Evolutionary conservation across 2,329 filamentous ascomycete genomes (phyloP), one percentile per base, ranked within the genome.

Genomic region (Mycosphaerelloides madeirae): DNA sequence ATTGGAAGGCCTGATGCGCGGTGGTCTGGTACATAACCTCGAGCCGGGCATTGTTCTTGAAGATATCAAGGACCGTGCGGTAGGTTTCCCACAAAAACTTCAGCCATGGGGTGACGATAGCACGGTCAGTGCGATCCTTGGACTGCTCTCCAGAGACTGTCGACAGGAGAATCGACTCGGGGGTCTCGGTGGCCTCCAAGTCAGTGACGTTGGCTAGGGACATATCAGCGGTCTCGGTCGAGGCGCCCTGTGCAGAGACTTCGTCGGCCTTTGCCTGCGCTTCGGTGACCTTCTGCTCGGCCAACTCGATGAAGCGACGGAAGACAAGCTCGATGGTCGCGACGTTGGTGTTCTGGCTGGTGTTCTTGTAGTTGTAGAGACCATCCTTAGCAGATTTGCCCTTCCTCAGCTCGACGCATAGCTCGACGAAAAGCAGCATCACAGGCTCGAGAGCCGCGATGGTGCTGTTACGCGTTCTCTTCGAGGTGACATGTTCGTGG

Each of bases 71-170:
- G 31, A 98, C 93, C 29, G 93, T 98, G 52, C 93, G 86, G 76
- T 98, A 98, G 13, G 93, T 95, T 77, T 98, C 93, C 93, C 93
- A 98, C 52, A 98, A 77, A 67, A 98, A 98, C 76, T 98, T 98
- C 64, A 98, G 81, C 93, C 93, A 98, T 48, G 93, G 93, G 20
- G 93, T 98, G 49, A 98, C 93, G 62, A 98, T 94, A 65, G 93
- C 93, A 62, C 93, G 85, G 74, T 98, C 93, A 60, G 93, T 98
- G 58, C 93, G 87, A 72, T 98, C 93, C 66, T 87, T 85, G 49
- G 91, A 95, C 72, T 97, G 91, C 74, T 98, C 93, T 54, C 93
- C 93, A 31, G 93, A 98, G 50, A 98, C 93, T 42, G 93, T 98
- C 53, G 93, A 94, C 36, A 98, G 83, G 50, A 98, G 83, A 65